Percentiles rank a stretch among this genome's conserved stretches.
Conservation (phyloP, 768 basidiomycete genomes). For the Phaeotremella skinneri region DNA sequence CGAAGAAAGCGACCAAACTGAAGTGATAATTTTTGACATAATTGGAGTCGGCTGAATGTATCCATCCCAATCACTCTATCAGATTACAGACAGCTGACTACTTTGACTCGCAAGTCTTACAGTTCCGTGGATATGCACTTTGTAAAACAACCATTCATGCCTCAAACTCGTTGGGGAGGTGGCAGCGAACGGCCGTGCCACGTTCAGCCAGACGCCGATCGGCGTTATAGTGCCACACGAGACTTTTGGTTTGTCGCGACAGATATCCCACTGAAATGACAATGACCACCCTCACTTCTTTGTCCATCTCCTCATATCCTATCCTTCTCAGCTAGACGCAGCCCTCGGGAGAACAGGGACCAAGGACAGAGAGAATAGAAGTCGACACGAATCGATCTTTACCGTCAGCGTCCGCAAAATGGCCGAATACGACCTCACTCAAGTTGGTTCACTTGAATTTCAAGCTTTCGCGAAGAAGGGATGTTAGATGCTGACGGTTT, state of each 20-base stretch:
- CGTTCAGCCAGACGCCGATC: too few species aligned
- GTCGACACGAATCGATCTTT: too few species aligned
- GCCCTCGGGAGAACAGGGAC: not conserved
- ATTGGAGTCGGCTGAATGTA: not conserved
- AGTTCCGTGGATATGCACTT: too few species aligned
- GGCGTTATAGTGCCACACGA: not conserved
- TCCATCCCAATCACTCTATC: not conserved
- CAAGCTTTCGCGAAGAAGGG: not conserved
- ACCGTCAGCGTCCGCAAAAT: slow-evolving; percentile 30
- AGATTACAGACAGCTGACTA: not conserved
- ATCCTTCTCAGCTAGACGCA: not conserved
- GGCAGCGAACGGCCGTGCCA: too few species aligned
- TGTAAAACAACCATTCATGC: too few species aligned
- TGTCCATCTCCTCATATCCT: not conserved
- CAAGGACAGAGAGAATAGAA: too few species aligned
- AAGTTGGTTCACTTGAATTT: slow-evolving; percentile 45
- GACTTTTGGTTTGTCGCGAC: too few species aligned
- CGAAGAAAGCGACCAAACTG: too few species aligned
- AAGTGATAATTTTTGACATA: not conserved
- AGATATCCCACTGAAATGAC: too few species aligned
- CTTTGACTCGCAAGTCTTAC: too few species aligned
- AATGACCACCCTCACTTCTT: not conserved
- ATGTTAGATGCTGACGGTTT: not conserved
- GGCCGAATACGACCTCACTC: slow-evolving; percentile 86
- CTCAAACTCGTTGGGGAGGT: too few species aligned